Evolutionary conservation across 2,329 filamentous ascomycete genomes (phyloP).

Genomic region (Stachybotrys echinatus): DNA sequence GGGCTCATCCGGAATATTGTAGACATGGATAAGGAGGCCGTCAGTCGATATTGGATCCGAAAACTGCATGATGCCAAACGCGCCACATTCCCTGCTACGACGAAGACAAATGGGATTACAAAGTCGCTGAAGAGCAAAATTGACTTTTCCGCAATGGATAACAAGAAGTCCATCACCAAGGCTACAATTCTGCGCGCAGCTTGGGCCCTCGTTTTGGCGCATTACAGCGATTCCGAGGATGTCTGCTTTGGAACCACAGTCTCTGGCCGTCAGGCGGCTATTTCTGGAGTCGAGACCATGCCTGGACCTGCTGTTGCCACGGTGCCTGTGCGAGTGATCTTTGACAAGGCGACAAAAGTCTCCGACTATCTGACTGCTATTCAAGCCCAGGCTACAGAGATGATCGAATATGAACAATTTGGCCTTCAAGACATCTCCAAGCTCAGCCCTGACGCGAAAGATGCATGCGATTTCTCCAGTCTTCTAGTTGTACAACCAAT

Average conservation of each 20-base stretch:
- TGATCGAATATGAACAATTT: conserved; percentile 41
- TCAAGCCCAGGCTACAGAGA: not conserved
- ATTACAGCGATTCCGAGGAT: conserved; percentile 11
- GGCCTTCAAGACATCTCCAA: conserved; percentile 50
- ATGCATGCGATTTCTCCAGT: conserved; percentile 46
- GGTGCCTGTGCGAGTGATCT: conserved; percentile 17
- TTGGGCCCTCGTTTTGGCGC: conserved; percentile 16
- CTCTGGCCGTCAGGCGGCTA: conserved; percentile 19
- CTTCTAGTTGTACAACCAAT: not conserved
- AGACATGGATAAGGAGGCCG: conserved; percentile 15
- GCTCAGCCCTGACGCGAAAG: conserved; percentile 41
- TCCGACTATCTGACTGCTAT: not conserved
- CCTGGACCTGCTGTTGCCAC: conserved; percentile 23
- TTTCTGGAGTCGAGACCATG: conserved; percentile 18
- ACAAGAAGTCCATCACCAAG: conserved; percentile 5
- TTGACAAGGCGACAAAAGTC: not conserved
- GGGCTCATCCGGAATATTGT: conserved; percentile 36
- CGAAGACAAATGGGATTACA: not conserved
- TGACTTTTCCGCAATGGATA: not conserved
- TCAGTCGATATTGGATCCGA: conserved; percentile 29
- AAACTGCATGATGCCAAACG: conserved; percentile 22
- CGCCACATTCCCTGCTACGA: not conserved
- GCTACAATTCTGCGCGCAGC: conserved; percentile 16
- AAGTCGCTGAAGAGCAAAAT: not conserved
- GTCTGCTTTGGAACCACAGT: conserved; percentile 19